phyloP scores from a whole-genome alignment of 2,329 filamentous ascomycete genomes.

The Camillea tinctor region DNA sequence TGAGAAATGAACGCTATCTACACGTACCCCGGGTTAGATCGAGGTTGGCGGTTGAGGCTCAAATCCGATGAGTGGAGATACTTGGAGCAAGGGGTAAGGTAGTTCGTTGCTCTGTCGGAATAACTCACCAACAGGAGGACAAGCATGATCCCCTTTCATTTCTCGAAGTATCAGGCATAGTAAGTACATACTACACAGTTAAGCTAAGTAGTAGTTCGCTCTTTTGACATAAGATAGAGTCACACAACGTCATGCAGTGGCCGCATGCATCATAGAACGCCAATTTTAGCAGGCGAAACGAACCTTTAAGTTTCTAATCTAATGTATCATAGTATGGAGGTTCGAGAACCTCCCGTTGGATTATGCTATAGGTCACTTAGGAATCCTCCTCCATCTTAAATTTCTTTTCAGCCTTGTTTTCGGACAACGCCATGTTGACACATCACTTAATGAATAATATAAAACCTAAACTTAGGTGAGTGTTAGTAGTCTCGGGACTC shows the following conservation, averaged over 20 bases:
- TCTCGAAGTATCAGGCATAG: neutral
- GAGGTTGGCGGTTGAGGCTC: neutral
- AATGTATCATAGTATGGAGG: neutral
- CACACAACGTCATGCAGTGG: neutral
- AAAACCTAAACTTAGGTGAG: too few species aligned
- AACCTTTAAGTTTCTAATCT: too few species aligned
- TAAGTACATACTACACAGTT: too few species aligned
- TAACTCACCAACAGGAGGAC: too few species aligned
- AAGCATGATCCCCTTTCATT: neutral
- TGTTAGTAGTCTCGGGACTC: too few species aligned
- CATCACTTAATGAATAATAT: too few species aligned
- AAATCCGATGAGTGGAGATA: neutral
- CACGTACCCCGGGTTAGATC: neutral
- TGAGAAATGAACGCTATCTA: too few species aligned
- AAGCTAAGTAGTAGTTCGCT: too few species aligned
- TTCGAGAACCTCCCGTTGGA: neutral
- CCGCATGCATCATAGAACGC: neutral
- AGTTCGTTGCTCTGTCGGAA: neutral
- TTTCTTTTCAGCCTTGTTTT: too few species aligned
- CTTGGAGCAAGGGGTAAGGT: neutral
- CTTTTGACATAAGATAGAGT: neutral
- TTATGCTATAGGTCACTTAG: neutral
- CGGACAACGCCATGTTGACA: too few species aligned
- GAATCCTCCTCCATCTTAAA: neutral
- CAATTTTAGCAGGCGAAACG: neutral